A percentile compares a stretch with the other conserved stretches of the same genome.
phyloP scores from a whole-genome alignment of 2,329 filamentous ascomycete species.

The Nemania serpens region DNA sequence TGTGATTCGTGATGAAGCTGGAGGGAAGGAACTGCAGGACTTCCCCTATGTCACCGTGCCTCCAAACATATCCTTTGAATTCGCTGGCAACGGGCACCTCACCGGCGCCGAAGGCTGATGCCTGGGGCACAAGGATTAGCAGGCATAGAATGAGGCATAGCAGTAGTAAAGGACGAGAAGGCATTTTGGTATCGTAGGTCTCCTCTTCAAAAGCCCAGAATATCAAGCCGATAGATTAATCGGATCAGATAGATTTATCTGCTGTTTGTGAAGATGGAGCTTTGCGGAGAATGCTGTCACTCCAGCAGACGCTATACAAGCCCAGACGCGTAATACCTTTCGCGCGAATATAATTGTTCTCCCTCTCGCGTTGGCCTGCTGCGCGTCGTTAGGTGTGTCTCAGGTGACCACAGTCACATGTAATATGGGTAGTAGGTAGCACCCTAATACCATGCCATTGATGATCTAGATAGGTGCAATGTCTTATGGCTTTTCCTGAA shows the following conservation, averaged over 20 bases:
- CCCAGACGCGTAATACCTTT: neutral
- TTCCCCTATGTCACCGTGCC: constrained; percentile 48
- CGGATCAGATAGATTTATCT: neutral
- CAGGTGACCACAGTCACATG: neutral
- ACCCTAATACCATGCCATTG: too few relatives aligned
- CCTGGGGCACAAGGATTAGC: constrained; percentile 40
- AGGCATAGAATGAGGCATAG: constrained; percentile 40
- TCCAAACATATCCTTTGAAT: constrained; percentile 49
- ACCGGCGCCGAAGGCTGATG: constrained; percentile 46
- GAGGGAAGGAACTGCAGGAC: constrained; percentile 45
- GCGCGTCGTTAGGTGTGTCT: neutral
- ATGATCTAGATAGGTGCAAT: too few relatives aligned
- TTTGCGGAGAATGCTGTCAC: neutral
- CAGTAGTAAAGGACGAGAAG: constrained; percentile 17
- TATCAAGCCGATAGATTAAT: neutral
- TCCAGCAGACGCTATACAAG: neutral
- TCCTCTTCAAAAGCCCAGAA: neutral
- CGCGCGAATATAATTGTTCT: neutral
- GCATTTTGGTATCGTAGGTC: constrained; percentile 11
- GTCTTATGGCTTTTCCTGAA: too few relatives aligned
- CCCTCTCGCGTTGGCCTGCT: neutral
- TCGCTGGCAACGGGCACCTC: constrained; percentile 45
- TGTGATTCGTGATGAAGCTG: constrained; percentile 45
- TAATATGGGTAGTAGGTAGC: too few relatives aligned
- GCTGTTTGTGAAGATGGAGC: neutral